Evolutionary conservation across 768 basidiomycete species (phyloP), one percentile per base, ranked within the genome.

Genomic region (Strobilomyces echinocephalus): DNA sequence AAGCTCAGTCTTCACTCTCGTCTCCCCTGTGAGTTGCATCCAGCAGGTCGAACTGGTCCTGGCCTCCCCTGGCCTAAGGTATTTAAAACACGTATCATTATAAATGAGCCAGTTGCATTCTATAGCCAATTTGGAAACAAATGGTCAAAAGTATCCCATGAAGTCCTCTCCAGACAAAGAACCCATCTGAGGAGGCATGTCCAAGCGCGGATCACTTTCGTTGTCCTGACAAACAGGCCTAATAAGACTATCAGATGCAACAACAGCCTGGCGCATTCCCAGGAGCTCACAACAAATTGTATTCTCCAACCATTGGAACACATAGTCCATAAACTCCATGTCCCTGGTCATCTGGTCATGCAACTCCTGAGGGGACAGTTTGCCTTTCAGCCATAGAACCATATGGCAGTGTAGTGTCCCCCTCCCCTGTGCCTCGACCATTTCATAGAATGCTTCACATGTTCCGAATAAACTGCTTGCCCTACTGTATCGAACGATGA

Each of bases 1-100:
- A 5, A 45, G 1, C 4, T n/a, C 9, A 6, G n/a, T 45, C 1
- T 5, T 3, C 4, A 10, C 10, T 1, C n/a, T 4, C 1, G 11
- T 45, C 5, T 20, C 7, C 2, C 44, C 44, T 11, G 31, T 4
- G 5, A 45, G 11, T 4, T 4, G 11, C 44, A 45, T 45, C 9
- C n/a, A 8, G 11, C 44, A 45, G 5, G n/a, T 45, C 1, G 3
- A 14, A 20, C 33, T 30, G 0, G 31, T 3, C 0, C n/a, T 5
- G 3, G 18, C 9, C 21, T 46, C 31, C 1, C 18, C 11, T 2
- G 9, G 1, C n/a, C 18, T 5, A 0, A 46, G 18, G 9, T 46
- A 18, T 14, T 46, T 46, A 2, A 33, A 46, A 20, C 44, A 46
- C 0, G n/a, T 46, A 15, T 44, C 18, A 0, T 5, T 33, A 10